Percentiles rank a stretch among this genome's conserved stretches.
phyloP scores from a whole-genome alignment of 2,329 filamentous ascomycete species.

The Trichophyton equinum region DNA sequence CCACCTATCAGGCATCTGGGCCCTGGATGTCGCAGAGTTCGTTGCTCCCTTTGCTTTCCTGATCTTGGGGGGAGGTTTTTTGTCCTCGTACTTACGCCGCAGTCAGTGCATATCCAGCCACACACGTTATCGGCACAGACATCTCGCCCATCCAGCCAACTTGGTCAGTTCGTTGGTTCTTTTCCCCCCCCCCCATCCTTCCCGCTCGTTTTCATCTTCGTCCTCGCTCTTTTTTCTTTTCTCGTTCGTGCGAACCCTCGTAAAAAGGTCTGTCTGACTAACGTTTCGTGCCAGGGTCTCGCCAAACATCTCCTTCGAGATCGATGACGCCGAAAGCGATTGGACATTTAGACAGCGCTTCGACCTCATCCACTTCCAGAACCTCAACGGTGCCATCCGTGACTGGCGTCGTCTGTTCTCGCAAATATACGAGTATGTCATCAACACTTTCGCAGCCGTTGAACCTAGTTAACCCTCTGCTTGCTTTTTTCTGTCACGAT shows the following conservation, averaged over 20 bases:
- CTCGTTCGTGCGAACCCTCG: not conserved
- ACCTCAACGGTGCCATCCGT: slow-evolving; percentile 18
- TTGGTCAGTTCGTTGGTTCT: slow-evolving; percentile 8
- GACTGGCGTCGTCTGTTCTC: slow-evolving; percentile 20
- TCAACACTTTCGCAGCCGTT: not conserved
- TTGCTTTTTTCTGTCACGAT: not conserved
- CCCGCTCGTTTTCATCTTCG: too few species aligned
- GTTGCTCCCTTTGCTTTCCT: not conserved
- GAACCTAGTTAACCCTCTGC: not conserved
- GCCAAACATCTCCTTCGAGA: slow-evolving; percentile 20
- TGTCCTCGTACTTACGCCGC: not conserved
- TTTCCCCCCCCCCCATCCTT: not conserved
- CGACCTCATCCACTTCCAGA: slow-evolving; percentile 21
- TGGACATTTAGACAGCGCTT: slow-evolving; percentile 19
- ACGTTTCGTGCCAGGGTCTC: slow-evolving; percentile 15
- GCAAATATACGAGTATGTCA: slow-evolving; percentile 25
- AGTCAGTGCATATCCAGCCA: slow-evolving; percentile 6
- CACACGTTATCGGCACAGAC: slow-evolving; percentile 12
- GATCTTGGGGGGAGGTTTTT: not conserved
- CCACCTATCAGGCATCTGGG: slow-evolving; percentile 10
- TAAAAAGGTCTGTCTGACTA: not conserved
- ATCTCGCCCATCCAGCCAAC: slow-evolving; percentile 14
- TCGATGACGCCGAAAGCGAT: slow-evolving; percentile 20
- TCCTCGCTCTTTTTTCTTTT: not conserved
- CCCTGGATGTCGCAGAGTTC: slow-evolving; percentile 14